Evolutionary conservation across 2,329 filamentous ascomycete species (phyloP).

Genomic region (Sporothrix globosa): DNA sequence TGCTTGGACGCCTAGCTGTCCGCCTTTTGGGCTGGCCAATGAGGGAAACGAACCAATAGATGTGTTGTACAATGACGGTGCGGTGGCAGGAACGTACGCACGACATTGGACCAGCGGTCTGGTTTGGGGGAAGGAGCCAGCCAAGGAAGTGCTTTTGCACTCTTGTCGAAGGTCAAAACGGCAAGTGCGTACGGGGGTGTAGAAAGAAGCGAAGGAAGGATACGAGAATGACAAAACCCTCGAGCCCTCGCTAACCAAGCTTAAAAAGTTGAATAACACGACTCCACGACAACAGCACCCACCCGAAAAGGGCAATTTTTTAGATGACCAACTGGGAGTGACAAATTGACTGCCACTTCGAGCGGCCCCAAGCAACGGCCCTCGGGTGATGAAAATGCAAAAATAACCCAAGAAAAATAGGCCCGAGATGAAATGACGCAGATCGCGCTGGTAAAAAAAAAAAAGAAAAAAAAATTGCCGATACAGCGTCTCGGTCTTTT

Average conservation of each 20-base stretch:
- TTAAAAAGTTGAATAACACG: background rate
- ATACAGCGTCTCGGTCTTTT: too few relatives aligned
- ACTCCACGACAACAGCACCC: background rate
- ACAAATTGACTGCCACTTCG: background rate
- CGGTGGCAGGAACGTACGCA: conserved; percentile 4
- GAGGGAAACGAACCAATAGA: background rate
- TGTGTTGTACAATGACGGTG: background rate
- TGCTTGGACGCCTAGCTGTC: conserved; percentile 27
- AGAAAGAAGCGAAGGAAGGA: conserved; percentile 18
- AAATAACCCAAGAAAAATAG: background rate
- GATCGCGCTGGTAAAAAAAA: background rate
- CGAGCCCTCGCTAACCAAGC: background rate
- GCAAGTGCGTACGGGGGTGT: conserved; percentile 5
- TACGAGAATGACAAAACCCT: background rate
- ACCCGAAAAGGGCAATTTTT: background rate
- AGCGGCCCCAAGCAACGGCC: conserved; percentile 3
- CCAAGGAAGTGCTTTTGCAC: conserved; percentile 1
- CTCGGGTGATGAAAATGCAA: background rate
- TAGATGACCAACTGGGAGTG: background rate
- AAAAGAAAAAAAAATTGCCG: background rate
- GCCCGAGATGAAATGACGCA: background rate
- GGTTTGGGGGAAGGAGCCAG: conserved; percentile 12
- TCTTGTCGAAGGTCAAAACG: background rate
- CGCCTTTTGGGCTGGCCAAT: conserved; percentile 20
- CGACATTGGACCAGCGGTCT: conserved; percentile 20